These are phyloP conservation scores for Rhododendron simsii DNA, from an alignment of 148 eudicot species.

Conservation along the genomic window DNA sequence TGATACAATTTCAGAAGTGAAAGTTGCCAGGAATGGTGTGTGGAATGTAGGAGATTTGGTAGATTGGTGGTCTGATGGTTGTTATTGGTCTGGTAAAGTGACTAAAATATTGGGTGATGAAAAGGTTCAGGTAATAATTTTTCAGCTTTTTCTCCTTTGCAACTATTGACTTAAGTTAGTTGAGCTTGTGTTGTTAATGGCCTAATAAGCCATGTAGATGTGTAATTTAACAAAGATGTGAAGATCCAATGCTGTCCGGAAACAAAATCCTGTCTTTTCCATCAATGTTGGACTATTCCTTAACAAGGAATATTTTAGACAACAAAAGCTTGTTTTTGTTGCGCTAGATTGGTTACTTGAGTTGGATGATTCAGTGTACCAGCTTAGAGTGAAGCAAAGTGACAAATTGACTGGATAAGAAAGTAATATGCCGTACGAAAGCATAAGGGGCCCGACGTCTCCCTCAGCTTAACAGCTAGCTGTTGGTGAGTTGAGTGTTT, in stretches of 20 bases:
- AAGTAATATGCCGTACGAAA: not conserved
- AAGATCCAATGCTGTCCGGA: not conserved
- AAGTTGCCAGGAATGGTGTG: conserved; percentile 40
- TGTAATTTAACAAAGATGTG: not conserved
- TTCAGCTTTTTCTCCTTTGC: not conserved
- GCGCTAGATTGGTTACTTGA: not conserved
- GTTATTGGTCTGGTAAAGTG: conserved; percentile 70
- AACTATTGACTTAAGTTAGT: not conserved
- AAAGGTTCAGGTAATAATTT: conserved; percentile 54
- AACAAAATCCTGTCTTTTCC: not conserved
- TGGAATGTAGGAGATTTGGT: conserved; percentile 83
- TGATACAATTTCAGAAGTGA: conserved; percentile 38
- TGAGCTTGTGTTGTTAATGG: not conserved
- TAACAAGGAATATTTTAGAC: not conserved
- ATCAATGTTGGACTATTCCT: not conserved
- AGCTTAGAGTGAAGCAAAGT: not conserved
- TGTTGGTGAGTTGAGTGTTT: not conserved
- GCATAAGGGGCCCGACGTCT: not conserved
- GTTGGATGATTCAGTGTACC: not conserved
- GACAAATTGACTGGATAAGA: not conserved
- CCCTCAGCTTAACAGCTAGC: not conserved
- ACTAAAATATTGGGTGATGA: conserved; percentile 42
- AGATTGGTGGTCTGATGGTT: conserved; percentile 56
- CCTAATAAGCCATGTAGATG: not conserved
- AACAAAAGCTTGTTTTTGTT: not conserved